These are phyloP conservation scores for Metschnikowia shivogae DNA, from an alignment of 805 yeast species.

Conservation along the genomic window DNA sequence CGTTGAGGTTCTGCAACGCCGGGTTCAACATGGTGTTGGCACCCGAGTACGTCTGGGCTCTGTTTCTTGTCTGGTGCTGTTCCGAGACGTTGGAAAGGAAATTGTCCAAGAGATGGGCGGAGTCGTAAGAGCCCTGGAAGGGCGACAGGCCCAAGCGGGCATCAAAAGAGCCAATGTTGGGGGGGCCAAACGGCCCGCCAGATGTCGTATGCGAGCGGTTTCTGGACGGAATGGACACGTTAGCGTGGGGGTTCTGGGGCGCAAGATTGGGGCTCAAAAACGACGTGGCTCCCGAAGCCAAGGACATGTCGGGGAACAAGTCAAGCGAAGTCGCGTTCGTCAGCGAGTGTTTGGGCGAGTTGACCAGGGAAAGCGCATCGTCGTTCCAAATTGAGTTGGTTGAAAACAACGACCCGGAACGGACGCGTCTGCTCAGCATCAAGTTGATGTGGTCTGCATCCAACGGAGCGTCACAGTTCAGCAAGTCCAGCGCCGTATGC, in stretches of 20 bases:
- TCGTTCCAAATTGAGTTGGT: constrained; percentile 59
- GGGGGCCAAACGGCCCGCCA: constrained; percentile 26
- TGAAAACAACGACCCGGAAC: constrained; percentile 54
- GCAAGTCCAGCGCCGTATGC: constrained; percentile 9
- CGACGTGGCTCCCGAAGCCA: constrained; percentile 12
- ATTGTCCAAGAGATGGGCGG: constrained; percentile 29
- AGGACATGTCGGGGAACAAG: constrained; percentile 10
- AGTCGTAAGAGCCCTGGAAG: constrained; percentile 20
- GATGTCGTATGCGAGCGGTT: constrained; percentile 52
- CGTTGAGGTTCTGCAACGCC: background rate
- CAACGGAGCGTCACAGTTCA: constrained; percentile 3
- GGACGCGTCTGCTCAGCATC: constrained; percentile 33
- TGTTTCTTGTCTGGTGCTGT: constrained; percentile 22
- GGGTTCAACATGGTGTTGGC: constrained; percentile 11
- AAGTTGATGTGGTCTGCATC: constrained; percentile 1
- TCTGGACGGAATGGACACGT: constrained; percentile 11
- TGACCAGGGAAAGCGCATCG: constrained; percentile 22
- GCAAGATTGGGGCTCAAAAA: constrained; percentile 20
- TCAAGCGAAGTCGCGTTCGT: constrained; percentile 12
- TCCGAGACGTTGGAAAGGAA: constrained; percentile 24
- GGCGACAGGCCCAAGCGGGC: constrained; percentile 23
- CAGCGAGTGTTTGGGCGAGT: constrained; percentile 15
- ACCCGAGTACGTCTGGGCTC: constrained; percentile 42
- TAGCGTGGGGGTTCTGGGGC: constrained; percentile 17
- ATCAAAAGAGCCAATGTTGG: constrained; percentile 15